These are phyloP conservation scores for Forsythia viridissima DNA, from an alignment of 257 asterid genomes.

Conservation along the genomic window DNA sequence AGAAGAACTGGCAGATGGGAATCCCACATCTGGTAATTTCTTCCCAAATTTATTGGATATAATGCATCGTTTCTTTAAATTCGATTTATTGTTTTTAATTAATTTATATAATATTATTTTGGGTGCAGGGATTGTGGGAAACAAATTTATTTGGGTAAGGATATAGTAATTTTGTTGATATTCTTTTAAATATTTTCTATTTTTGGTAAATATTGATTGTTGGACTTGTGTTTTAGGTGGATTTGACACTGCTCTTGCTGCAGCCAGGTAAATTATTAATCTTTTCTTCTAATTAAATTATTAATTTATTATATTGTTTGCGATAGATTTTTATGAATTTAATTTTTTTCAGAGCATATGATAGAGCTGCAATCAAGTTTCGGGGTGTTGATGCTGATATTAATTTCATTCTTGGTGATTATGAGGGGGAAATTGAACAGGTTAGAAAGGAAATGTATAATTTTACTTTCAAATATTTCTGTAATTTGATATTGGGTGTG, in stretches of 20 bases:
- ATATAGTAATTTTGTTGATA: not conserved
- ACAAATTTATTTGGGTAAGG: constrained; percentile 68
- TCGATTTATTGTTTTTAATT: not conserved
- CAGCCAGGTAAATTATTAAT: constrained; percentile 61
- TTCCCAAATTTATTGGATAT: not conserved
- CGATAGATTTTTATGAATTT: not conserved
- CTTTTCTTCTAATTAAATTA: not conserved
- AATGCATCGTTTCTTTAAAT: not conserved
- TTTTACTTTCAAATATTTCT: too few relatives aligned
- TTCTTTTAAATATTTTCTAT: constrained; percentile 11
- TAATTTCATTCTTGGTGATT: constrained; percentile 13
- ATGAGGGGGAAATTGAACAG: constrained; percentile 19
- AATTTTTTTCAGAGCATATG: constrained; percentile 17
- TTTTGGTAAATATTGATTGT: constrained; percentile 6
- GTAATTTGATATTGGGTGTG: too few relatives aligned
- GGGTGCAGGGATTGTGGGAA: constrained; percentile 71
- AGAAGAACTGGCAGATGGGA: constrained; percentile 83
- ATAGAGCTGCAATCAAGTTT: constrained; percentile 25
- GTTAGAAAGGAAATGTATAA: not conserved
- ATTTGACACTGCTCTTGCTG: constrained; percentile 90
- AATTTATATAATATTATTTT: constrained; percentile 3
- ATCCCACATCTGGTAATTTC: constrained; percentile 59
- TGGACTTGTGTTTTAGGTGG: constrained; percentile 58
- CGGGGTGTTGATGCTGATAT: constrained; percentile 24
- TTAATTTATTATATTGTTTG: not conserved